phyloP scores from a whole-genome alignment of 768 basidiomycete genomes.

The Butyriboletus loyo region DNA sequence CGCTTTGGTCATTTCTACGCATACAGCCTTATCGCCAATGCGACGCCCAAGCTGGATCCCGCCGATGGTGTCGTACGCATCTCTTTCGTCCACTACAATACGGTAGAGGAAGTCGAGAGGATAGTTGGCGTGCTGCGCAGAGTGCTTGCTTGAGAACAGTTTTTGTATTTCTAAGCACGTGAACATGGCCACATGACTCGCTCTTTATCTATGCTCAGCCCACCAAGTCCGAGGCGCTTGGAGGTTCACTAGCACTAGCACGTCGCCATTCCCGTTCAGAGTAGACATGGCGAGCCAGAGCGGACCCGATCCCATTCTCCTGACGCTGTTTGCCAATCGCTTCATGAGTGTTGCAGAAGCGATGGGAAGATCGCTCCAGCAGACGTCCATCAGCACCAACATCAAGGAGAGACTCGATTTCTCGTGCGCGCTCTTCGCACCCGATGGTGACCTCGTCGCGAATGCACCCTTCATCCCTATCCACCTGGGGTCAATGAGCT shows the following conservation, averaged over 20 bases:
- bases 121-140: slow-evolving; percentile 58
- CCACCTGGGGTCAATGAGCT: slow-evolving; percentile 86
- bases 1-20: slow-evolving; percentile 81
- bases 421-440: slow-evolving; percentile 91
- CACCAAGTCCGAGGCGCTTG: not conserved
- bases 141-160: slow-evolving; percentile 33
- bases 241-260: not conserved
- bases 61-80: slow-evolving; percentile 71
- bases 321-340: slow-evolving; percentile 91
- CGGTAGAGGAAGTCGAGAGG: slow-evolving; percentile 60
- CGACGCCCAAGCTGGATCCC: slow-evolving; percentile 55
- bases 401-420: slow-evolving; percentile 96
- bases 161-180: not conserved
- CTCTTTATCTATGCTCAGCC: not conserved
- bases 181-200: slow-evolving; percentile 1
- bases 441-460: slow-evolving; percentile 92
- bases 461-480: slow-evolving; percentile 93
- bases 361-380: slow-evolving; percentile 88
- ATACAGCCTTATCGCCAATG: slow-evolving; percentile 52
- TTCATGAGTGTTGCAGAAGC: slow-evolving; percentile 98
- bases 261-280: too few species aligned
- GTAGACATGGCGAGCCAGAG: slow-evolving; percentile 18
- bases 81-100: slow-evolving; percentile 79
- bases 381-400: slow-evolving; percentile 88
- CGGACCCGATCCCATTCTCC: slow-evolving; percentile 78